A percentile compares a stretch with the other conserved stretches of the same genome.
Conservation (phyloP, 1,139 yeast genomes). For the Citeromyces siamensis region DNA sequence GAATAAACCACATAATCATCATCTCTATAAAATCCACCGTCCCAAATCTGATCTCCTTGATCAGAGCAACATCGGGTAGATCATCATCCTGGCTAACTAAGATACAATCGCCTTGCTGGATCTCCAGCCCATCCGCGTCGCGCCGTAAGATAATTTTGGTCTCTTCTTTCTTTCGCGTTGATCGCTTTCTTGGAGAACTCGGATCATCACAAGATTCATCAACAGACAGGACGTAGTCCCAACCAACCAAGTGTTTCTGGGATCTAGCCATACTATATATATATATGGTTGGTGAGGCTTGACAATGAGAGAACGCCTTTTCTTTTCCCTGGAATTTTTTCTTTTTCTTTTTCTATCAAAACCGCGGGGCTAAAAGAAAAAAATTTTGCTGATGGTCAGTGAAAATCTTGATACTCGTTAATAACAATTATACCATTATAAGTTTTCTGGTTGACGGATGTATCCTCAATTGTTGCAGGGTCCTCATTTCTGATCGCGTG, state of each 20-base stretch:
- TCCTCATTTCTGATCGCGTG: too few relatives aligned
- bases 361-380: too few relatives aligned
- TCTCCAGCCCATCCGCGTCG: constrained; percentile 22
- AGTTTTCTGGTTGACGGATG: too few relatives aligned
- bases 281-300: too few relatives aligned
- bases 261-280: constrained; percentile 9
- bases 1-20: constrained; percentile 24
- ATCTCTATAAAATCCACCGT: constrained; percentile 26
- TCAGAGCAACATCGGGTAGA: constrained; percentile 22
- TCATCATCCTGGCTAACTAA: constrained; percentile 13
- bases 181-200: constrained; percentile 6
- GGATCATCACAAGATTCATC: not conserved
- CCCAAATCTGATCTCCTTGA: constrained; percentile 30
- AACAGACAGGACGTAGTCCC: constrained; percentile 18
- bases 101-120: constrained; percentile 29
- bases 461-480: too few relatives aligned
- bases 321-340: too few relatives aligned
- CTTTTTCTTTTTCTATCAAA: too few relatives aligned
- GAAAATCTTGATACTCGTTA: too few relatives aligned
- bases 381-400: too few relatives aligned
- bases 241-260: constrained; percentile 18
- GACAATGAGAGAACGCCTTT: too few relatives aligned
- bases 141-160: constrained; percentile 12
- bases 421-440: too few relatives aligned
- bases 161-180: constrained; percentile 9